These are phyloP conservation scores for Aspergillus hiratsukae DNA, from an alignment of 2,329 filamentous ascomycete species.

Conservation along the genomic window DNA sequence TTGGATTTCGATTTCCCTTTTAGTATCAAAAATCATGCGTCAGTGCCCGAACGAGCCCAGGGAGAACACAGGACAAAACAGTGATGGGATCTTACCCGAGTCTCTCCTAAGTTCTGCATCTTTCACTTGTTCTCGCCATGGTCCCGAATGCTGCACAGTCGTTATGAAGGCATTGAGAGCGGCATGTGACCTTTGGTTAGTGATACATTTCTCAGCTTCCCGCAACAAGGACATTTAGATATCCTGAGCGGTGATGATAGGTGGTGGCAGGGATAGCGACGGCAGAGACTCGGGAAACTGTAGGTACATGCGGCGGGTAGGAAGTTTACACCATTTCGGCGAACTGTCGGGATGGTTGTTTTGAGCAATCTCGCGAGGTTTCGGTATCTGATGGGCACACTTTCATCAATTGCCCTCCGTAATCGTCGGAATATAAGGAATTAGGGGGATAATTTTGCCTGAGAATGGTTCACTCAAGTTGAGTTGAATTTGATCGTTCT, in stretches of 20 bases:
- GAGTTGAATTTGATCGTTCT: background rate
- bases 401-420: background rate
- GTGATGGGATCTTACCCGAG: conserved; percentile 23
- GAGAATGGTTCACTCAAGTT: background rate
- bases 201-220: conserved; percentile 41
- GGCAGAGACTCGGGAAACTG: background rate
- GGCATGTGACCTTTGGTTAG: conserved; percentile 34
- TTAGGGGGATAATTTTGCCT: background rate
- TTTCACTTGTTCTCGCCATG: conserved; percentile 33
- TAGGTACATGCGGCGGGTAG: background rate
- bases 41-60: conserved; percentile 1
- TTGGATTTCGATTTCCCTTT: conserved; percentile 29
- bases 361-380: background rate
- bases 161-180: conserved; percentile 41
- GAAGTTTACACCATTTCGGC: background rate
- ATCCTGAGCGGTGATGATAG: background rate
- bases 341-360: background rate
- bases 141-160: conserved; percentile 28
- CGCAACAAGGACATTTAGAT: conserved; percentile 42
- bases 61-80: background rate
- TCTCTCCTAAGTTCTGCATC: conserved; percentile 35
- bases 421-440: background rate
- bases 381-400: background rate
- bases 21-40: conserved; percentile 10
- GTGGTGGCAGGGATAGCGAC: background rate